These are phyloP conservation scores for Saccharomyces uvarum DNA, from an alignment of 1,139 yeast species.

Conservation along the genomic window DNA sequence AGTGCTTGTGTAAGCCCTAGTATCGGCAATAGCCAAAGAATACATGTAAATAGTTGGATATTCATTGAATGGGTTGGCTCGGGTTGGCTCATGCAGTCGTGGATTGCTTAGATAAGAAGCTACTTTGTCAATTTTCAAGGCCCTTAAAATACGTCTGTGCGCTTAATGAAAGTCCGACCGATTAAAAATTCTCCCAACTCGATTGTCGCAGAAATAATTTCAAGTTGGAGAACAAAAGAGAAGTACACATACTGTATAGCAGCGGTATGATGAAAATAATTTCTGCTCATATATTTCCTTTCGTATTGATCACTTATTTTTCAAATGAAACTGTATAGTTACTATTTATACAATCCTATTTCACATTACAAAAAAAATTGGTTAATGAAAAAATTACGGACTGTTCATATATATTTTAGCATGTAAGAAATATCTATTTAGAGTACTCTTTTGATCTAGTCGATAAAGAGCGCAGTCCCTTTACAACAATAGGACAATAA, in stretches of 20 bases:
- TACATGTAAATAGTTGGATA: background rate
- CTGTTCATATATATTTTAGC: background rate
- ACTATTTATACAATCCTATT: background rate
- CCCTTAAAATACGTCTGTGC: background rate
- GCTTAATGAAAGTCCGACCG: background rate
- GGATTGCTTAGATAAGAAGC: background rate
- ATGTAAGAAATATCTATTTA: slow-evolving; percentile 6
- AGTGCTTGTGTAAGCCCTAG: background rate
- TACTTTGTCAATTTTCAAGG: background rate
- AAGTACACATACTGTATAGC: background rate
- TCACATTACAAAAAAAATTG: background rate
- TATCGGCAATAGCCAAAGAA: background rate
- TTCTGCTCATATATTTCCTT: background rate
- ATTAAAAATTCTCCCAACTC: background rate
- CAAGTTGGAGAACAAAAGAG: background rate
- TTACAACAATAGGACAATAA: slow-evolving; percentile 69
- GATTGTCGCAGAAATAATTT: background rate
- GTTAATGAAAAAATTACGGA: background rate
- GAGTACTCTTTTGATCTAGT: slow-evolving; percentile 32
- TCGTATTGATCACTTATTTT: background rate
- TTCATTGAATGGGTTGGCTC: background rate
- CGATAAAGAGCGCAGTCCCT: slow-evolving; percentile 41
- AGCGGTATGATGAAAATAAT: background rate
- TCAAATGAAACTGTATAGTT: background rate
- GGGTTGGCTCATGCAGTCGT: background rate